Base-by-base conservation (phyloP, 306 rosid genomes). In the Mimosa bimucronata region DNA sequence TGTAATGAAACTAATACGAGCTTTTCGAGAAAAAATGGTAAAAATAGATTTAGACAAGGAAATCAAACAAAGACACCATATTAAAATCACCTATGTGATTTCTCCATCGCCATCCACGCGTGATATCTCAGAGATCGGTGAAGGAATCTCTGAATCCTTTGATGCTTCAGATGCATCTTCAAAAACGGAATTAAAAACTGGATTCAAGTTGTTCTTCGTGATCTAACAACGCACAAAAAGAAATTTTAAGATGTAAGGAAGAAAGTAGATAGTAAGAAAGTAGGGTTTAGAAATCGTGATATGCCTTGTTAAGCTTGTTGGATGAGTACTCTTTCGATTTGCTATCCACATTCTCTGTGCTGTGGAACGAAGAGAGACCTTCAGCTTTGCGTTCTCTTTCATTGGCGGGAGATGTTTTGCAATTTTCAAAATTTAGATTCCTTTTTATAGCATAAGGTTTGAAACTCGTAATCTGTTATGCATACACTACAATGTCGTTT, bases 201-300 rank as follows among this genome's bases (percentile, higher is more conserved):
- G 69, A 72, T 84, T 80, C 84, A 72, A 72, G 67, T 69, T 80
- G 44, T 80, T 84, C 40, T 21, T 73, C 38, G 80, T 12, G 74
- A 80, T 58, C 87, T 84, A n/a, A n/a, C n/a, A 76, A 26, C 16
- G 71, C 77, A 16, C 75, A 14, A 74, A 65, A 18, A 66, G 73
- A 26, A 74, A 57, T n/a, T n/a, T 30, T 57, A 68, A 52, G 25
- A 21, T 30, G 21, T 30, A 37, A 44, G n/a, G 26, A 62, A 62
- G 69, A 28, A 26, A 21, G 14, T 55, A 28, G 9, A 4, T 19
- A n/a, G 48, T 19, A 11, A 19, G 70, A 65, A 65, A 66, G 12
- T 34, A 37, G 72, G 25, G 28, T 37, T 9, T 13, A n/a, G 29
- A 37, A 37, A 19, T 66, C 21, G 48, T n/a, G 72, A 1, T 3